phyloP scores from a whole-genome alignment of 202 grass and related monocot species.

The Cymbopogon flexuosus region DNA sequence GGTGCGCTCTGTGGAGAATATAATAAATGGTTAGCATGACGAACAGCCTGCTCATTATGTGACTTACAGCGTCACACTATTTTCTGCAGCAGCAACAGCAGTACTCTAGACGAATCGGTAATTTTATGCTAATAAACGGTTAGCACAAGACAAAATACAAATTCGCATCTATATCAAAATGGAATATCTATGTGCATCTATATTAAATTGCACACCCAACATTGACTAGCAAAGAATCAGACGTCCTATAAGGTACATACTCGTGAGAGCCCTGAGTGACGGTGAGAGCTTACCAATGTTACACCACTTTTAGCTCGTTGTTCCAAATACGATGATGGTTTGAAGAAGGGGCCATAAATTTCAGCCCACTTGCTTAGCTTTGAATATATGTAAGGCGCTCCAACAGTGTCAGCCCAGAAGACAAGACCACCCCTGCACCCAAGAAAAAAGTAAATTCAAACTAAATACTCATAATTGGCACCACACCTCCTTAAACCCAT shows the following conservation, averaged over 20 bases:
- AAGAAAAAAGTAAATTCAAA: constrained; percentile 3
- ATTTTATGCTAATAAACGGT: not conserved
- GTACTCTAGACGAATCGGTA: not conserved
- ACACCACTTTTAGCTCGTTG: constrained; percentile 66
- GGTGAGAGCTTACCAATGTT: constrained; percentile 49
- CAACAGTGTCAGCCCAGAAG: constrained; percentile 89
- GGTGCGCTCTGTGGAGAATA: not conserved
- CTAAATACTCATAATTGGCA: not conserved
- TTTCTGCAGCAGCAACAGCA: not conserved
- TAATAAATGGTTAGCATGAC: not conserved
- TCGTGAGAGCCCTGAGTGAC: not conserved
- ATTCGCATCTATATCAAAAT: not conserved
- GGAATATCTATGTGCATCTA: not conserved
- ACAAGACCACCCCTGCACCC: constrained; percentile 71
- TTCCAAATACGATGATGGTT: constrained; percentile 79
- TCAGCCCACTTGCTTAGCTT: constrained; percentile 74
- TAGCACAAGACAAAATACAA: not conserved
- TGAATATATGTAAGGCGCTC: constrained; percentile 67
- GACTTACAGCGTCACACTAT: not conserved
- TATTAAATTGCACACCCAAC: not conserved
- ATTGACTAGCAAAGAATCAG: not conserved
- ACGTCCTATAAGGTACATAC: not conserved
- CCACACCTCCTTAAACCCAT: not conserved
- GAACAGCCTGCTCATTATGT: not conserved
- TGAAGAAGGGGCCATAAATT: constrained; percentile 70